phyloP scores from a whole-genome alignment of 495 filamentous ascomycete species.

The Bacidia gigantensis region DNA sequence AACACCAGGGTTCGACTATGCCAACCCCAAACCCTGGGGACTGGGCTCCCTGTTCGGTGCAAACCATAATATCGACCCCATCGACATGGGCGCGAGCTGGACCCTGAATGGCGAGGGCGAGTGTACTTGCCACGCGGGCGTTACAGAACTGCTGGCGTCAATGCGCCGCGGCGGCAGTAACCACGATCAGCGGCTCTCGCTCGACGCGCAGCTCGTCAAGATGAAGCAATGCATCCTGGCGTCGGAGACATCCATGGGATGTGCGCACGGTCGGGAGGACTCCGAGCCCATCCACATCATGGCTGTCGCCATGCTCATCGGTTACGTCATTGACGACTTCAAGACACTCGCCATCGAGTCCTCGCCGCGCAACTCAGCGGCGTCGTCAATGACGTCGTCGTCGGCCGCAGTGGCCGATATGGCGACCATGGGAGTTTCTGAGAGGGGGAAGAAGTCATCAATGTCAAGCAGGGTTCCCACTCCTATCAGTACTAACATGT shows the following conservation, averaged over 20 bases:
- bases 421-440: constrained; percentile 1
- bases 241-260: constrained; percentile 6
- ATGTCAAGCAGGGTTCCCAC: background rate
- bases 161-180: constrained; percentile 3
- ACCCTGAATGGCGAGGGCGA: background rate
- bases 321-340: constrained; percentile 7
- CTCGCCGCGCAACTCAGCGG: background rate
- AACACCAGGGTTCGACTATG: too few species aligned
- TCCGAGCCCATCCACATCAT: constrained; percentile 7
- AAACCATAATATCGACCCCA: constrained; percentile 1
- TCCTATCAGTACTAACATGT: constrained; percentile 3
- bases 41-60: too few species aligned
- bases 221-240: constrained; percentile 6
- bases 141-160: constrained; percentile 7
- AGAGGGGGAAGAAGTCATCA: background rate
- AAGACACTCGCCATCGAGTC: constrained; percentile 6
- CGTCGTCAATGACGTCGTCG: too few species aligned
- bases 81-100: background rate
- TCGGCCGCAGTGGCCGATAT: too few species aligned
- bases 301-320: constrained; percentile 5
- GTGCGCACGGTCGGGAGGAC: constrained; percentile 4
- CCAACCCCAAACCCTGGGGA: too few species aligned
- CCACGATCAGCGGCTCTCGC: constrained; percentile 6
- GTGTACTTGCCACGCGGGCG: constrained; percentile 4
- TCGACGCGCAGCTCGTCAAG: constrained; percentile 8